These are phyloP conservation scores for Trichoderma cornu-damae DNA, from an alignment of 2,329 filamentous ascomycete species.

Conservation along the genomic window DNA sequence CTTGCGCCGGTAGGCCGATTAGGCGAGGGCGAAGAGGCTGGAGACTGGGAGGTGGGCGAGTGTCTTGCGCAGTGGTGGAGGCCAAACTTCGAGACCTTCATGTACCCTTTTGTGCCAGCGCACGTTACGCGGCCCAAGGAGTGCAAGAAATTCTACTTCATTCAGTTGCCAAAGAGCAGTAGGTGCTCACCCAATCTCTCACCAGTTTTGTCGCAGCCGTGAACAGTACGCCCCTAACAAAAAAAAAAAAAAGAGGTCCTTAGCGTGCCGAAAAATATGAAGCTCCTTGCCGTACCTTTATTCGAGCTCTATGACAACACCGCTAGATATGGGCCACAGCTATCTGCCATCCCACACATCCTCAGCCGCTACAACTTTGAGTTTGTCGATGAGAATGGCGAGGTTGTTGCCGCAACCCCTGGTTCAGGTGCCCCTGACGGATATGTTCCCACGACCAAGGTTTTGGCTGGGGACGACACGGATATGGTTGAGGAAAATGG, in stretches of 20 bases:
- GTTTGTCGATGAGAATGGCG: conserved; percentile 88
- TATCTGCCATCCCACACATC: conserved; percentile 92
- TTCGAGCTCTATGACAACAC: conserved; percentile 99
- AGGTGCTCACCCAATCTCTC: conserved; percentile 23
- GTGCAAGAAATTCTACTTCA: conserved; percentile 98
- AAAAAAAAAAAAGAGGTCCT: conserved; percentile 83
- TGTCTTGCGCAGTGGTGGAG: conserved; percentile 98
- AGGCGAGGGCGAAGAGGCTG: conserved; percentile 77
- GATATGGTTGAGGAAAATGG: conserved; percentile 54
- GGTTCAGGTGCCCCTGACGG: conserved; percentile 56
- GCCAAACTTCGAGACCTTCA: conserved; percentile 98
- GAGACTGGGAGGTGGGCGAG: conserved; percentile 89
- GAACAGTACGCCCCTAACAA: conserved; percentile 15
- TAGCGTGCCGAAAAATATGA: conserved; percentile 99
- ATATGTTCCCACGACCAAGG: conserved; percentile 59
- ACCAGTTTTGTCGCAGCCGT: neutral
- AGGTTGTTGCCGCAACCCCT: conserved; percentile 79
- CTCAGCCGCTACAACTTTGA: conserved; percentile 96
- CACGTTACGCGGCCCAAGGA: conserved; percentile 97
- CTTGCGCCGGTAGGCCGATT: conserved; percentile 85
- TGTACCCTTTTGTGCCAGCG: conserved; percentile 96
- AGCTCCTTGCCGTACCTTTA: conserved; percentile 89
- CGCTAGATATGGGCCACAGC: conserved; percentile 86
- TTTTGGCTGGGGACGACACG: conserved; percentile 58
- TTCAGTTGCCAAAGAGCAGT: conserved; percentile 90